Evolutionary conservation across 2,329 filamentous ascomycete genomes (phyloP).

Genomic region (Cordyceps cateniannulata): DNA sequence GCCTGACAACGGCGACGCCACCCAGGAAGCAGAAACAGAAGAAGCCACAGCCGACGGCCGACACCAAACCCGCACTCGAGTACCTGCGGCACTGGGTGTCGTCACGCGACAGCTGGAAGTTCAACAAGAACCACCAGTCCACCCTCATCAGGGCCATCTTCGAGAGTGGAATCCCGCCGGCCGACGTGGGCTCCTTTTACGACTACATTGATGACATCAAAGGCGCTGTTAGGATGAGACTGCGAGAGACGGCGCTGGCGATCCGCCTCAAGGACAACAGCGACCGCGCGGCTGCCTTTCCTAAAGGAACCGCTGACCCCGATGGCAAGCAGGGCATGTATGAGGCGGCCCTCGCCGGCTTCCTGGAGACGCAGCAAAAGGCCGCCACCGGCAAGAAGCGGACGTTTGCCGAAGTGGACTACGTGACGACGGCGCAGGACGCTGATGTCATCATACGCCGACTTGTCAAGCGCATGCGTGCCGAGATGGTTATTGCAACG

Average conservation of each 20-base stretch:
- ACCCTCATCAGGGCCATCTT: constrained; percentile 79
- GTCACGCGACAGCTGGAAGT: constrained; percentile 74
- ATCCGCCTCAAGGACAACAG: constrained; percentile 52
- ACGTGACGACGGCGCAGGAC: constrained; percentile 42
- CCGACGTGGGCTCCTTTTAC: constrained; percentile 63
- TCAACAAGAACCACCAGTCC: constrained; percentile 89
- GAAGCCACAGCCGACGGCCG: constrained; percentile 30
- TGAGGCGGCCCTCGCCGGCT: constrained; percentile 46
- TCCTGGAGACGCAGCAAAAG: constrained; percentile 30
- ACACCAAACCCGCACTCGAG: constrained; percentile 59
- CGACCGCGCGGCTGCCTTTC: constrained; percentile 39
- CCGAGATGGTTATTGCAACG: constrained; percentile 50
- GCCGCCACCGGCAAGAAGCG: constrained; percentile 28
- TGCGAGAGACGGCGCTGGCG: constrained; percentile 60
- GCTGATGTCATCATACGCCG: constrained; percentile 45
- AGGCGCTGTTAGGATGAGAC: constrained; percentile 62
- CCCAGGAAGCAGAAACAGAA: constrained; percentile 29
- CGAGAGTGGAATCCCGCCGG: constrained; percentile 62
- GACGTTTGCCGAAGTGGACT: constrained; percentile 48
- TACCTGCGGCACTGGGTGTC: constrained; percentile 74
- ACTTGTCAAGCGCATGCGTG: constrained; percentile 56
- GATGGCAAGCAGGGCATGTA: constrained; percentile 47
- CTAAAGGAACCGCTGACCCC: constrained; percentile 40
- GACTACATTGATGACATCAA: constrained; percentile 75
- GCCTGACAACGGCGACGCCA: background rate